Evolutionary conservation across 2,329 filamentous ascomycete species (phyloP).

Genomic region (Leptodontidium sp.): DNA sequence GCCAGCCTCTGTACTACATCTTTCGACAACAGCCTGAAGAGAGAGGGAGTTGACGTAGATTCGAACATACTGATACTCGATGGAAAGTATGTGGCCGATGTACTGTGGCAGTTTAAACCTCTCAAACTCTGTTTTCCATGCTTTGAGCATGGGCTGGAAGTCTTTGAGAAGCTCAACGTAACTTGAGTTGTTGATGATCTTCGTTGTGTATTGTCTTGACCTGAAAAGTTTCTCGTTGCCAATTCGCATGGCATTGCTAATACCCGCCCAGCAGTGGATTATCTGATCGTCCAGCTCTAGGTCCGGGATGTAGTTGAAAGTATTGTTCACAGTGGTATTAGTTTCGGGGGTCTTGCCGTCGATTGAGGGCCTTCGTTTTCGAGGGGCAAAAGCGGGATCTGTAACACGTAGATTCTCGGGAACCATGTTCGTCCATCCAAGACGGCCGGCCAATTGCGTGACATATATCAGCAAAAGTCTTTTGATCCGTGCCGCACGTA

Average conservation of each 20-base stretch:
- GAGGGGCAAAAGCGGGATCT: constrained; percentile 62
- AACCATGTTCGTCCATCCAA: constrained; percentile 94
- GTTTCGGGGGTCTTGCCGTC: constrained; percentile 69
- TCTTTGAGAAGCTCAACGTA: constrained; percentile 84
- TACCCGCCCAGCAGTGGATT: constrained; percentile 90
- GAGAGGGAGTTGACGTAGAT: constrained; percentile 95
- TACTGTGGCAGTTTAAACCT: constrained; percentile 73
- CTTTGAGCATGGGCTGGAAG: constrained; percentile 78
- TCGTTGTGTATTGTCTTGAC: constrained; percentile 85
- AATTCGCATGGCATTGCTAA: constrained; percentile 90
- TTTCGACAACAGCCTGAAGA: constrained; percentile 92
- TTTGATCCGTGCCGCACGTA: constrained; percentile 82
- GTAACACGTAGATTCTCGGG: constrained; percentile 70
- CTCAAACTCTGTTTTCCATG: constrained; percentile 86
- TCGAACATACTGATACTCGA: constrained; percentile 95
- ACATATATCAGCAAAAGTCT: constrained; percentile 89
- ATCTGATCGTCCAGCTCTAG: constrained; percentile 73
- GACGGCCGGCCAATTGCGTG: constrained; percentile 89
- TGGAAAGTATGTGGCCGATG: constrained; percentile 80
- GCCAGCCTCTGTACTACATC: constrained; percentile 80
- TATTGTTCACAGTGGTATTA: constrained; percentile 61
- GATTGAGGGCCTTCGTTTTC: constrained; percentile 49
- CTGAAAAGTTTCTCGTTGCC: constrained; percentile 90
- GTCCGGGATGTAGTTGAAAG: constrained; percentile 72
- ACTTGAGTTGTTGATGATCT: constrained; percentile 84